Evolutionary conservation across 371 early-diverging fungal genomes (phyloP), one percentile per base, ranked within the genome.

Genomic region (Lichtheimia ramosa): DNA sequence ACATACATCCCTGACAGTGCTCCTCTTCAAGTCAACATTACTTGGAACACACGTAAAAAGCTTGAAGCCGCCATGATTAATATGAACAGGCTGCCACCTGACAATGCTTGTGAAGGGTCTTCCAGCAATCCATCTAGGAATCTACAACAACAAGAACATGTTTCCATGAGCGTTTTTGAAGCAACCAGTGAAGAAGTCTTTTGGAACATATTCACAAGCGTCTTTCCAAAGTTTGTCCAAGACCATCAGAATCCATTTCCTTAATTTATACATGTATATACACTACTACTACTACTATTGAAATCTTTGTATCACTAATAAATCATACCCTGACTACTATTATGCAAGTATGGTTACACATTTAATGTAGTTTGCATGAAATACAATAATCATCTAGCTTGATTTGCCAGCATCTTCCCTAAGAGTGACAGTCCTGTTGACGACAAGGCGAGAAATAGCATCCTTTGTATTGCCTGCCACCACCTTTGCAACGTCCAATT

Each of bases 381-480:
- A 21, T 8, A 46, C 46, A 34, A 34, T n/a, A n/a, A n/a, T n/a
- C 21, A 21, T 21, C 21, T 21, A 46, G 16, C 21, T 46, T 46
- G 46, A 46, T 23, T 94, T 94, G 56, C 87, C 89, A 42, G 83
- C 59, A 70, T 95, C 96, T 77, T 96, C 97, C 80, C 95, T 96
- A 51, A 98, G 82, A 18, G 91, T 86, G 21, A 97, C 96, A 14
- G 94, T 95, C 55, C 92, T 82, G 74, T 96, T 98, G 52, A 97
- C 72, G n/a, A 98, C 83, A 49, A 83, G 56, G 49, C 65, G 72
- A 61, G 75, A 72, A 40, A 76, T 56, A 59, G 69, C 78, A 49
- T 73, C 74, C 62, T 68, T 70, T 58, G 70, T 55, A 15, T 72
- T 50, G 24, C 68, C 77, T 50, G 63, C 64, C 12, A 52, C 40